These are phyloP conservation scores for Claviceps sp. DNA, from an alignment of 2,329 filamentous ascomycete species.

Conservation along the genomic window DNA sequence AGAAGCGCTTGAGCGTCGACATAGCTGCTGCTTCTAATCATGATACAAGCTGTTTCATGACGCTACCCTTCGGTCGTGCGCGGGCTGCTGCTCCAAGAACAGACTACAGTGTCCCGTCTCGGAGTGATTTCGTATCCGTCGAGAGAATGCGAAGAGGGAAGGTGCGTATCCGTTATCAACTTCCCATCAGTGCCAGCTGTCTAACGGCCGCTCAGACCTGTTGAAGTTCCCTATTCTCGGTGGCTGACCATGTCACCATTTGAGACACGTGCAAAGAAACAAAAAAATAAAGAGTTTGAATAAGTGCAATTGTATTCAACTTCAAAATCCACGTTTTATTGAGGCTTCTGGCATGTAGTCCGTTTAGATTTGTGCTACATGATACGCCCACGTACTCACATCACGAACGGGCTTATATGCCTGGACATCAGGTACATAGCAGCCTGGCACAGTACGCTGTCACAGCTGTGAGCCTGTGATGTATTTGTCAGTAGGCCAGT, in stretches of 20 bases:
- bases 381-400: too few relatives aligned
- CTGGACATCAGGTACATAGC: not conserved
- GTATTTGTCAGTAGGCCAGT: too few relatives aligned
- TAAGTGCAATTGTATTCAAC: not conserved
- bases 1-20: not conserved
- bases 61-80: not conserved
- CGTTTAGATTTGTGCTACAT: too few relatives aligned
- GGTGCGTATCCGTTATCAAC: not conserved
- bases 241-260: not conserved
- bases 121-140: not conserved
- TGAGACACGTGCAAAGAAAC: not conserved
- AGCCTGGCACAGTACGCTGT: not conserved
- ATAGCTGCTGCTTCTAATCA: slow-evolving; percentile 1
- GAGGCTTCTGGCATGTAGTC: too few relatives aligned
- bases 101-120: not conserved
- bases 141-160: not conserved
- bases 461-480: not conserved
- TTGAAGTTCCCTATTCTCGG: not conserved
- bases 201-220: not conserved
- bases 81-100: not conserved
- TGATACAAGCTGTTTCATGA: not conserved
- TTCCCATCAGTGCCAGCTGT: not conserved
- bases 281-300: not conserved
- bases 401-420: too few relatives aligned
- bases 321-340: too few relatives aligned